A percentile compares a stretch with the other conserved stretches of the same genome.
These are phyloP conservation scores for Blastocystis sp. DNA, from an alignment of 352 stramenopile genomes.

Conservation along the genomic window DNA sequence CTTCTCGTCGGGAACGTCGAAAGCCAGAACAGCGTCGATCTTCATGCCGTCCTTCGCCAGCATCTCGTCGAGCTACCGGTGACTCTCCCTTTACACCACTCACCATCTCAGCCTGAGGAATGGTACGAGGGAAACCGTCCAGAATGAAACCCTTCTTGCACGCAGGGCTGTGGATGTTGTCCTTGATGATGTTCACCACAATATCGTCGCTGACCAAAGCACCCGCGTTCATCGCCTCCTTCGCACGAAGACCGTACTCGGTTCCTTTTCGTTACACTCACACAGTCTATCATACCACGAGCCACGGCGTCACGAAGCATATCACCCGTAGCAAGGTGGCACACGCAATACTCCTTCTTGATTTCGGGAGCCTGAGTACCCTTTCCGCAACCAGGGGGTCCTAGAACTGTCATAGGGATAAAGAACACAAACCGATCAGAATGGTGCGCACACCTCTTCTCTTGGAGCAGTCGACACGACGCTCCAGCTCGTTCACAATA, in stretches of 20 bases:
- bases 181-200: constrained; percentile 96
- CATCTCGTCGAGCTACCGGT: constrained; percentile 81
- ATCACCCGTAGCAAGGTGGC: constrained; percentile 93
- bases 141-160: constrained; percentile 96
- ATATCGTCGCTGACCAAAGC: constrained; percentile 88
- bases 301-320: constrained; percentile 92
- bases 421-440: constrained; percentile 72
- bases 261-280: constrained; percentile 61
- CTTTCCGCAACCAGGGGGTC: constrained; percentile 86
- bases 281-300: constrained; percentile 68
- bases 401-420: constrained; percentile 61
- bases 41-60: constrained; percentile 74
- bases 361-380: constrained; percentile 93
- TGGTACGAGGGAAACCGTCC: constrained; percentile 95
- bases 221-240: constrained; percentile 85
- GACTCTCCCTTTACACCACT: not conserved
- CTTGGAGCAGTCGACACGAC: constrained; percentile 75
- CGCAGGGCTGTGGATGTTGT: constrained; percentile 87
- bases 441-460: constrained; percentile 84
- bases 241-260: constrained; percentile 65
- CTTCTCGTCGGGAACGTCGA: constrained; percentile 84
- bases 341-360: constrained; percentile 90
- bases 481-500: constrained; percentile 77
- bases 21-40: constrained; percentile 81
- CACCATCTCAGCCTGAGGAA: constrained; percentile 85